phyloP scores from a whole-genome alignment of 2,329 filamentous ascomycete species.

The Epichloe elymi region DNA sequence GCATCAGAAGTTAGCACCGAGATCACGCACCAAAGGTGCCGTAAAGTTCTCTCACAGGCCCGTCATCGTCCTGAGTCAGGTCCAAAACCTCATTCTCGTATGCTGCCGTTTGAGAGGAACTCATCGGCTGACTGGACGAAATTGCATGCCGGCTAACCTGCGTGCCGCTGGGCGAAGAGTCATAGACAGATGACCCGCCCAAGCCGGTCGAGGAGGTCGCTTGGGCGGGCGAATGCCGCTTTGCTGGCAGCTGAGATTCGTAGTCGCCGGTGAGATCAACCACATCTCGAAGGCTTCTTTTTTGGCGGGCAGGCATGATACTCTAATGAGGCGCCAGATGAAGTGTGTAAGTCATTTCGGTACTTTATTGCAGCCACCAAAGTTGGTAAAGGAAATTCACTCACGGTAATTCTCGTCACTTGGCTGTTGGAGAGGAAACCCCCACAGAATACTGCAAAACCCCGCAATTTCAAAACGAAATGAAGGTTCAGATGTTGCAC shows the following conservation, averaged over 20 bases:
- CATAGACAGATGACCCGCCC: slow-evolving; percentile 10
- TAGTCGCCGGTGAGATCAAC: slow-evolving; percentile 31
- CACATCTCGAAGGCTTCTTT: slow-evolving; percentile 23
- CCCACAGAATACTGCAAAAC: not conserved
- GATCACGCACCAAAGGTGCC: slow-evolving; percentile 27
- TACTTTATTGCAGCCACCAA: not conserved
- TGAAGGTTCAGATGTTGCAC: not conserved
- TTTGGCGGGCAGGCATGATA: slow-evolving; percentile 12
- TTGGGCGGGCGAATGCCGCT: slow-evolving; percentile 14
- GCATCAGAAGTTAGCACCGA: not conserved
- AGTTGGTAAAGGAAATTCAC: not conserved
- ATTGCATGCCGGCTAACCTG: slow-evolving; percentile 5
- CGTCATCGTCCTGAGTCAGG: slow-evolving; percentile 30
- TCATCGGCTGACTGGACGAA: slow-evolving; percentile 4
- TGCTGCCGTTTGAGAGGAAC: not conserved
- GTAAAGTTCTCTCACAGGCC: slow-evolving; percentile 31
- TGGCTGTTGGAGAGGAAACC: too few relatives aligned
- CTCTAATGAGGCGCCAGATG: not conserved
- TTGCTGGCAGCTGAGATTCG: slow-evolving; percentile 11
- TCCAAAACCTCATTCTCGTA: slow-evolving; percentile 28
- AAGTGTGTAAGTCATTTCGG: not conserved
- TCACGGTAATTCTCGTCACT: not conserved
- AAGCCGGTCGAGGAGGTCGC: slow-evolving; percentile 6
- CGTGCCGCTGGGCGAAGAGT: slow-evolving; percentile 1
- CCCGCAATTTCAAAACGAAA: not conserved